Conservation (phyloP, 352 stramenopile species). For the Phytophthora agathidicida region DNA sequence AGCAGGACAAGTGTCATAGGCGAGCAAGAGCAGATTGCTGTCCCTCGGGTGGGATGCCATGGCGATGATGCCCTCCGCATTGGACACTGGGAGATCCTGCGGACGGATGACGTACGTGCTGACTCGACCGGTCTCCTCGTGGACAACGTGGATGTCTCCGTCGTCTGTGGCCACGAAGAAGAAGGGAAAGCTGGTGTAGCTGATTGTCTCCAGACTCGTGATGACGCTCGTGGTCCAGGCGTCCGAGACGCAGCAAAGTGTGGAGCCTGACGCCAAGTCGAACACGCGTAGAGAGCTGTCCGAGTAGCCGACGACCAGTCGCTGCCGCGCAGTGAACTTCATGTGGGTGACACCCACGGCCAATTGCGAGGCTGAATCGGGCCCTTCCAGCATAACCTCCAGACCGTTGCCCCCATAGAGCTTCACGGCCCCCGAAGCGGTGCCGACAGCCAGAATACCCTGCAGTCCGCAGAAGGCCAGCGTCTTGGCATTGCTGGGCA, state of each 20-base stretch:
- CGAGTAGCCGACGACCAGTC: constrained; percentile 64
- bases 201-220: constrained; percentile 69
- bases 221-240: constrained; percentile 76
- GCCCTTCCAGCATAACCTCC: constrained; percentile 62
- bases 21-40: constrained; percentile 64
- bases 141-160: constrained; percentile 69
- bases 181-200: constrained; percentile 61
- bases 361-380: constrained; percentile 36
- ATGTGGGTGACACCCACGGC: constrained; percentile 56
- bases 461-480: constrained; percentile 69
- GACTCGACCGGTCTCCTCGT: constrained; percentile 73
- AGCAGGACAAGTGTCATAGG: constrained; percentile 54
- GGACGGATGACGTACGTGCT: constrained; percentile 73
- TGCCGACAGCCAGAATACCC: constrained; percentile 74
- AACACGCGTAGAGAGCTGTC: constrained; percentile 75
- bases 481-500: constrained; percentile 63
- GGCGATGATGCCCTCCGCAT: constrained; percentile 43
- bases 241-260: constrained; percentile 25
- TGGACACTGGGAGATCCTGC: constrained; percentile 34
- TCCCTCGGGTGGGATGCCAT: constrained; percentile 68
- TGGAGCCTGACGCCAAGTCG: constrained; percentile 45
- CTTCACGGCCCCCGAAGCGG: constrained; percentile 65
- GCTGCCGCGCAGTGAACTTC: constrained; percentile 70
- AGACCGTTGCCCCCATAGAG: constrained; percentile 68
- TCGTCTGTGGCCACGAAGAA: constrained; percentile 81